phyloP scores from a whole-genome alignment of 345 rosid genomes.

The Linum tenue region DNA sequence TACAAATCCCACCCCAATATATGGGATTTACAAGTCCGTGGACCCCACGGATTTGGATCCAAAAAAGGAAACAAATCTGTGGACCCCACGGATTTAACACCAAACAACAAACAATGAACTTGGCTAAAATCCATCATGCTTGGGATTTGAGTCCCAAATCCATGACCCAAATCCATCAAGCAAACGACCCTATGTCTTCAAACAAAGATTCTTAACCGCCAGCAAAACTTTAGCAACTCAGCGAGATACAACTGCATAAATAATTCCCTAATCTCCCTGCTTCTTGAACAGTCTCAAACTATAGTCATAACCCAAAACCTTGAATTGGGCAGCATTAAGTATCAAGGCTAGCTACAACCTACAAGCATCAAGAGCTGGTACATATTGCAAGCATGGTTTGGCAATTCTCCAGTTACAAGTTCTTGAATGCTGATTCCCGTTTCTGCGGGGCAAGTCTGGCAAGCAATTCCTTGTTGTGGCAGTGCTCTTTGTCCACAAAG shows the following conservation, averaged over 20 bases:
- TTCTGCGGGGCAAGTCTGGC: conserved; percentile 65
- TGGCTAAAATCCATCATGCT: too few relatives aligned
- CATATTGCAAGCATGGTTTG: not conserved
- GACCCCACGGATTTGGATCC: too few relatives aligned
- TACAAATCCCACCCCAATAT: too few relatives aligned
- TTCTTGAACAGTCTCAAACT: too few relatives aligned
- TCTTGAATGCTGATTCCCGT: conserved; percentile 74
- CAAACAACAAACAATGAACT: too few relatives aligned
- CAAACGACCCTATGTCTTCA: too few relatives aligned
- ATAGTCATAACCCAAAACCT: not conserved
- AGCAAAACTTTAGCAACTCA: not conserved
- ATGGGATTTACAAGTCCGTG: too few relatives aligned
- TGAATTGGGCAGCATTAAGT: not conserved
- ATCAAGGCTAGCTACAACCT: not conserved
- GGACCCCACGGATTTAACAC: too few relatives aligned
- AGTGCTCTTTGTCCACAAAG: conserved; percentile 67
- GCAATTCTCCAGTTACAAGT: conserved; percentile 35
- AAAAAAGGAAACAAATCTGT: too few relatives aligned
- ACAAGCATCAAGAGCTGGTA: not conserved
- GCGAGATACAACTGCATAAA: not conserved
- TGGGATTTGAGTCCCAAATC: too few relatives aligned
- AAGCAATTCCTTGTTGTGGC: conserved; percentile 83
- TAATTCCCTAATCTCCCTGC: not conserved
- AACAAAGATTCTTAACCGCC: not conserved
- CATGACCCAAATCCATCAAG: too few relatives aligned